These are phyloP conservation scores for Potentilla sterilis DNA, from an alignment of 306 rosid genomes.

Conservation along the genomic window DNA sequence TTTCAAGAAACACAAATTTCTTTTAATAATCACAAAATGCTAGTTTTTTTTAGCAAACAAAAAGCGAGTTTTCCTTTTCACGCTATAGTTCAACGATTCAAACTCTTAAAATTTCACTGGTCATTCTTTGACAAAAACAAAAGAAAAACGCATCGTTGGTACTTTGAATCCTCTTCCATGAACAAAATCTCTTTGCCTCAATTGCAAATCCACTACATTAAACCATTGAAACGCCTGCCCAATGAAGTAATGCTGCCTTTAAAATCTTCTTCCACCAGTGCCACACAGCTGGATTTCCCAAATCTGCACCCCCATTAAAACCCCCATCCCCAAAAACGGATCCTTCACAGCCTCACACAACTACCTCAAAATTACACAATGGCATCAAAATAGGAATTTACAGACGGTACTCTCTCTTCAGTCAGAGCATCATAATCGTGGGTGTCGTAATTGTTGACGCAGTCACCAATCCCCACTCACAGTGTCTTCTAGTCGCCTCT, in stretches of 20 bases:
- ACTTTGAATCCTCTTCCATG: too few relatives aligned
- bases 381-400: background rate
- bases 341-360: background rate
- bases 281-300: background rate
- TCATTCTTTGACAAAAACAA: too few relatives aligned
- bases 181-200: background rate
- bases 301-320: background rate
- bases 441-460: conserved; percentile 15
- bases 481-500: background rate
- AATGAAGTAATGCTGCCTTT: background rate
- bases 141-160: background rate
- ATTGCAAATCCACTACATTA: background rate
- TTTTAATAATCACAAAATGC: too few relatives aligned
- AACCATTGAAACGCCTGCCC: background rate
- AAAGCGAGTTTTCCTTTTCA: too few relatives aligned
- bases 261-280: background rate
- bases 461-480: background rate
- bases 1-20: too few relatives aligned
- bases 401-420: background rate
- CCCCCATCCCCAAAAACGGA: background rate
- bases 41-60: too few relatives aligned
- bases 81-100: too few relatives aligned
- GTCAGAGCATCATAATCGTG: conserved; percentile 9
- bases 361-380: background rate
- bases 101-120: too few relatives aligned